phyloP scores from a whole-genome alignment of 257 asterid genomes.

The Euphrasia confusa region DNA sequence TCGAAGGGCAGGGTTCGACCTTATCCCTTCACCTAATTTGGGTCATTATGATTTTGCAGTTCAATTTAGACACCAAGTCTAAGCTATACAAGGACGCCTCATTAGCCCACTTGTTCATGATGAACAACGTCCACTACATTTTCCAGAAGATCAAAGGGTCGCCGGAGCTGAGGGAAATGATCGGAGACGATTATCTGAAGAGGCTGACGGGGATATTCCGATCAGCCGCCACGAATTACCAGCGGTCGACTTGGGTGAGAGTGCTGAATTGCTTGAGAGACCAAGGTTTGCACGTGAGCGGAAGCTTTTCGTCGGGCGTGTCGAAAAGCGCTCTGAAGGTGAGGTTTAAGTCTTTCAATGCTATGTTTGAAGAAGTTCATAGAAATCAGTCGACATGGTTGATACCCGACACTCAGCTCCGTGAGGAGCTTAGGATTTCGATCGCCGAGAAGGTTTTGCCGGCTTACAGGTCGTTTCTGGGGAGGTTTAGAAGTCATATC shows the following conservation, averaged over 20 bases:
- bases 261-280: conserved; percentile 44
- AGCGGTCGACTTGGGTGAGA: conserved; percentile 42
- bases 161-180: conserved; percentile 35
- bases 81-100: conserved; percentile 38
- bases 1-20: conserved; percentile 30
- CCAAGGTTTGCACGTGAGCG: conserved; percentile 39
- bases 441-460: conserved; percentile 40
- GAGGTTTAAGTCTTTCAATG: conserved; percentile 43
- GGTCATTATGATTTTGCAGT: conserved; percentile 38
- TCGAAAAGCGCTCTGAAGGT: conserved; percentile 39
- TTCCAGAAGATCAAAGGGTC: conserved; percentile 35
- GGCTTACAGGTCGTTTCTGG: conserved; percentile 46
- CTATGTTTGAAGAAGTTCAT: conserved; percentile 47
- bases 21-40: conserved; percentile 40
- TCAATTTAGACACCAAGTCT: conserved; percentile 41
- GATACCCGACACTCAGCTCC: conserved; percentile 49
- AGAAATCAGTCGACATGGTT: conserved; percentile 42
- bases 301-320: conserved; percentile 41
- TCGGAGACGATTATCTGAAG: conserved; percentile 39
- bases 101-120: conserved; percentile 38
- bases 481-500: conserved; percentile 42
- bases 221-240: conserved; percentile 35
- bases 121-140: conserved; percentile 47
- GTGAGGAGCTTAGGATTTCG: conserved; percentile 40
- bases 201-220: conserved; percentile 33